A percentile compares a stretch with the other conserved stretches of the same genome.
Conservation (phyloP, 1,139 yeast genomes). For the Schwanniomyces etchellsii region DNA sequence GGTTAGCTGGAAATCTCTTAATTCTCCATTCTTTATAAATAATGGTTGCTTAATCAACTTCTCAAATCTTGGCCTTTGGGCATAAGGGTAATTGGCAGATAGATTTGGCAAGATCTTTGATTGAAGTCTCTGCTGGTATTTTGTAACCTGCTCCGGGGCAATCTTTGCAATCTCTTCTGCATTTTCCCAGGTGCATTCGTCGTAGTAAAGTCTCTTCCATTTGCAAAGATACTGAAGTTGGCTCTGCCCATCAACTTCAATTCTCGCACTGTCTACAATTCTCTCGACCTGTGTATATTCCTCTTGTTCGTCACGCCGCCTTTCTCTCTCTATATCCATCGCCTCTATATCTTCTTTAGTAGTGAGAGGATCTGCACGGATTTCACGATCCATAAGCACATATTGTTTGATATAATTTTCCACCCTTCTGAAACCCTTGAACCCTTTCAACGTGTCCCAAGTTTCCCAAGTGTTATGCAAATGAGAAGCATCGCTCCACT, state of each 20-base stretch:
- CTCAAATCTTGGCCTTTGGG: constrained; percentile 81
- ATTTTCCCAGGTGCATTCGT: constrained; percentile 96
- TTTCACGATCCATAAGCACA: constrained; percentile 66
- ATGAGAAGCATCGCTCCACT: constrained; percentile 88
- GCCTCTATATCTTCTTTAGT: constrained; percentile 89
- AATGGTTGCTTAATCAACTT: constrained; percentile 83
- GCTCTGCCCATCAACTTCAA: constrained; percentile 53
- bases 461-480: constrained; percentile 94
- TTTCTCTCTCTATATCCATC: constrained; percentile 85
- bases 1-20: constrained; percentile 94
- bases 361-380: constrained; percentile 72
- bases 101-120: constrained; percentile 81
- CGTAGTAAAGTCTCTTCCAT: constrained; percentile 91
- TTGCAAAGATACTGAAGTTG: constrained; percentile 80
- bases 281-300: constrained; percentile 87
- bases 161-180: constrained; percentile 80
- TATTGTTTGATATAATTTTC: constrained; percentile 86
- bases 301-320: constrained; percentile 74
- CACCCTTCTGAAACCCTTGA: constrained; percentile 75
- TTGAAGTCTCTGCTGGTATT: constrained; percentile 73
- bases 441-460: constrained; percentile 49
- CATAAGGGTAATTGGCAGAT: constrained; percentile 68
- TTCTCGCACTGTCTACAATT: constrained; percentile 81
- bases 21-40: constrained; percentile 84
- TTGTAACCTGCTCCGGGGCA: constrained; percentile 81